These are phyloP conservation scores for Deuterostichococcus epilithicus DNA, from an alignment of 139 green algal species.

Conservation along the genomic window DNA sequence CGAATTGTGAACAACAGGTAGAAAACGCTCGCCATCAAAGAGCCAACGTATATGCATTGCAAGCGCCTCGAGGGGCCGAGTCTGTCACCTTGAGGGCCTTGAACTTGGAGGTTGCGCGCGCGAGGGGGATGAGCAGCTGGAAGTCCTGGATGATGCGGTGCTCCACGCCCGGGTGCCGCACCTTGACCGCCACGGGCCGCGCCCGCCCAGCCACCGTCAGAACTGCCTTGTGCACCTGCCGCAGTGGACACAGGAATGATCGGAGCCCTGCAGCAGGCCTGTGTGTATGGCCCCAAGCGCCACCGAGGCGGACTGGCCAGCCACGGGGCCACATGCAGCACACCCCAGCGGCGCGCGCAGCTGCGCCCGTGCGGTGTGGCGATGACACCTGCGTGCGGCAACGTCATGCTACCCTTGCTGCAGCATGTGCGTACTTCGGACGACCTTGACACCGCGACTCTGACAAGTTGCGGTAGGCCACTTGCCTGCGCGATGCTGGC, in stretches of 20 bases:
- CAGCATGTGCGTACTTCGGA: too few relatives aligned
- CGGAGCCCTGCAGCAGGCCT: background rate
- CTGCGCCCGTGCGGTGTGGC: too few relatives aligned
- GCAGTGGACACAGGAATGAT: background rate
- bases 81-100: background rate
- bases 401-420: too few relatives aligned
- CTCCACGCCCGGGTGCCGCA: conserved; percentile 84
- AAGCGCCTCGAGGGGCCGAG: too few relatives aligned
- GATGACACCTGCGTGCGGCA: too few relatives aligned
- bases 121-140: conserved; percentile 67
- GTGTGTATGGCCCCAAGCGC: background rate
- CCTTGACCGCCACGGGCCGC: conserved; percentile 72
- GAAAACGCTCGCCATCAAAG: too few relatives aligned
- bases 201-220: conserved; percentile 27
- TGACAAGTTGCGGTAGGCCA: background rate
- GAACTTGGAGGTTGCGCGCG: conserved; percentile 14
- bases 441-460: too few relatives aligned
- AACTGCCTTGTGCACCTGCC: conserved; percentile 71
- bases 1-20: too few relatives aligned
- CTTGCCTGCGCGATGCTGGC: conserved; percentile 91
- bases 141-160: conserved; percentile 86
- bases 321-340: too few relatives aligned
- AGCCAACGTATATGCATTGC: too few relatives aligned
- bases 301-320: too few relatives aligned
- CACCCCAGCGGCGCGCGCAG: too few relatives aligned